These are phyloP conservation scores for Vigna angularis DNA, from an alignment of 306 rosid species.

Conservation along the genomic window DNA sequence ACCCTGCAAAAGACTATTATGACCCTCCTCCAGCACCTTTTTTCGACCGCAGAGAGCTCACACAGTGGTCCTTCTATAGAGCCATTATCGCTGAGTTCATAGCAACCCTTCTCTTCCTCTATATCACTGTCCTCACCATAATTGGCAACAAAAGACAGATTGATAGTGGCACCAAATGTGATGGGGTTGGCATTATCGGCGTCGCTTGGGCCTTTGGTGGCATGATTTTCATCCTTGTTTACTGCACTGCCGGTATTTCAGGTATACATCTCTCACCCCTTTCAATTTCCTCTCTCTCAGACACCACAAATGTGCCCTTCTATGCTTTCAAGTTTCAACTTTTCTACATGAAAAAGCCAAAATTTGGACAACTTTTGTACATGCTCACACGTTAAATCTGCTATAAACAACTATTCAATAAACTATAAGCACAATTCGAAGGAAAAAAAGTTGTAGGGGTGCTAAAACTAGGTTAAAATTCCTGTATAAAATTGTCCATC, in stretches of 20 bases:
- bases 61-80: slow-evolving; percentile 82
- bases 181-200: slow-evolving; percentile 85
- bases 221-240: slow-evolving; percentile 97
- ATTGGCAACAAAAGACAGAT: slow-evolving; percentile 69
- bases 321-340: no score
- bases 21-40: slow-evolving; percentile 94
- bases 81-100: slow-evolving; percentile 90
- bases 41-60: slow-evolving; percentile 72
- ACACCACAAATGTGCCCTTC: background rate
- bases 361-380: no score
- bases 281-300: background rate
- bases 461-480: no score
- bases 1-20: slow-evolving; percentile 74
- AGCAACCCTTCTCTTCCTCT: slow-evolving; percentile 90
- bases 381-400: no score
- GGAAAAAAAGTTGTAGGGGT: no score
- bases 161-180: slow-evolving; percentile 49
- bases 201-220: slow-evolving; percentile 99
- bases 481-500: no score
- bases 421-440: no score
- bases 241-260: slow-evolving; percentile 92
- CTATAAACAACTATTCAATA: no score
- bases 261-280: slow-evolving; percentile 33
- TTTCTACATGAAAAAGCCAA: no score
- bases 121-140: slow-evolving; percentile 80